These are phyloP conservation scores for Cudoniella acicularis DNA, from an alignment of 495 filamentous ascomycete species.

Conservation along the genomic window DNA sequence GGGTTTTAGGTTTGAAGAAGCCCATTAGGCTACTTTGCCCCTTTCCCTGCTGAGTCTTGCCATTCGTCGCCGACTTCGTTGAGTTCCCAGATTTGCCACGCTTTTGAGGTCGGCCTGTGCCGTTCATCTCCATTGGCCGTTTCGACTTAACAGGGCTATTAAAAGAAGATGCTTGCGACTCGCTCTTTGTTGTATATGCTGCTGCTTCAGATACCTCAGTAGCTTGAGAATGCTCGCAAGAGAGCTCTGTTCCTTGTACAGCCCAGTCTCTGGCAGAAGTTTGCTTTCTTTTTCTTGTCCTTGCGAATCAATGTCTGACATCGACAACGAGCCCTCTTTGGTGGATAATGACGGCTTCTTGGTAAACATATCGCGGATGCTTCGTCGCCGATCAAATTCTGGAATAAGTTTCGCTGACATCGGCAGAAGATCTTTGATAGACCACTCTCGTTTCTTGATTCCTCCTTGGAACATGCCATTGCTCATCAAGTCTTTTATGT, in stretches of 20 bases:
- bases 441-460: constrained; percentile 61
- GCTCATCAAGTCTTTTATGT: constrained; percentile 76
- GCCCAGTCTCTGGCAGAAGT: not conserved
- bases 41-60: constrained; percentile 33
- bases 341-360: constrained; percentile 28
- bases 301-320: not conserved
- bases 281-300: not conserved
- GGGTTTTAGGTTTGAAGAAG: constrained; percentile 69
- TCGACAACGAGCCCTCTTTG: constrained; percentile 10
- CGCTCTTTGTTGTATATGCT: not conserved
- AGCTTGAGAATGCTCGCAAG: not conserved
- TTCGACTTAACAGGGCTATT: constrained; percentile 16
- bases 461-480: constrained; percentile 70
- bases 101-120: constrained; percentile 11
- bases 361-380: constrained; percentile 90
- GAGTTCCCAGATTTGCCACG: constrained; percentile 8
- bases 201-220: not conserved
- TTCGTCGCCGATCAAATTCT: constrained; percentile 80
- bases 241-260: not conserved
- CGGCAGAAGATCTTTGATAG: constrained; percentile 61
- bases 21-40: constrained; percentile 76
- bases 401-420: constrained; percentile 78
- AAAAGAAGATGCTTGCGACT: not conserved
- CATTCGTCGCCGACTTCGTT: constrained; percentile 27
- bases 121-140: constrained; percentile 2